phyloP scores from a whole-genome alignment of 257 asterid species.

The Salvia miltiorrhiza region DNA sequence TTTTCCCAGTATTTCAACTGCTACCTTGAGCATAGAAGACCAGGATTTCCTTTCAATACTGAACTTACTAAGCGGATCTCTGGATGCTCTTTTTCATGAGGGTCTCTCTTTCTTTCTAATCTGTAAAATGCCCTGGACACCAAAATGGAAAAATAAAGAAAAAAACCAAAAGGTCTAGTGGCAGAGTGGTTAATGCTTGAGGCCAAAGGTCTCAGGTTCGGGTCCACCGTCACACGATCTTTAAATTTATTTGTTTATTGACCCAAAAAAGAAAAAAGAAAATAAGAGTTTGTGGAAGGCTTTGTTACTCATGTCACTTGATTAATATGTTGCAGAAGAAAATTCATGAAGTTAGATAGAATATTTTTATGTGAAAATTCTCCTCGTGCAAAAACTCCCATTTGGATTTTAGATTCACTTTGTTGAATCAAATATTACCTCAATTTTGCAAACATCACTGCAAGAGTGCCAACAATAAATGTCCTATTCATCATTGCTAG shows the following conservation, averaged over 20 bases:
- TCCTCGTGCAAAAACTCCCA: background rate
- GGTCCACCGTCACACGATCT: too few species aligned
- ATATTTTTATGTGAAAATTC: background rate
- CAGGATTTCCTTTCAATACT: background rate
- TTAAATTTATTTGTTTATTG: too few species aligned
- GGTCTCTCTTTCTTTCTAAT: background rate
- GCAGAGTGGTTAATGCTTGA: too few species aligned
- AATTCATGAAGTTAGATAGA: background rate
- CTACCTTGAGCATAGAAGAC: background rate
- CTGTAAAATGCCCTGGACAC: background rate
- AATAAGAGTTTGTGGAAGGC: background rate
- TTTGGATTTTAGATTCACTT: background rate
- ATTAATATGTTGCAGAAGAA: conserved; percentile 8
- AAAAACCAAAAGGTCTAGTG: too few species aligned
- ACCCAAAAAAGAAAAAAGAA: too few species aligned
- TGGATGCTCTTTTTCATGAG: background rate
- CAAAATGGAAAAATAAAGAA: background rate
- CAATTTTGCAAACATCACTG: background rate
- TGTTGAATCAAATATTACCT: background rate
- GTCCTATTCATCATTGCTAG: background rate
- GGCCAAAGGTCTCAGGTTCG: too few species aligned
- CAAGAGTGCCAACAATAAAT: background rate
- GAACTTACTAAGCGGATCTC: background rate
- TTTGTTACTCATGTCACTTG: conserved; percentile 2
- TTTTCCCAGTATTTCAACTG: background rate